Percentiles rank a stretch among this genome's conserved stretches.
Conservation (phyloP, 345 rosid species). For the Draba incana region DNA sequence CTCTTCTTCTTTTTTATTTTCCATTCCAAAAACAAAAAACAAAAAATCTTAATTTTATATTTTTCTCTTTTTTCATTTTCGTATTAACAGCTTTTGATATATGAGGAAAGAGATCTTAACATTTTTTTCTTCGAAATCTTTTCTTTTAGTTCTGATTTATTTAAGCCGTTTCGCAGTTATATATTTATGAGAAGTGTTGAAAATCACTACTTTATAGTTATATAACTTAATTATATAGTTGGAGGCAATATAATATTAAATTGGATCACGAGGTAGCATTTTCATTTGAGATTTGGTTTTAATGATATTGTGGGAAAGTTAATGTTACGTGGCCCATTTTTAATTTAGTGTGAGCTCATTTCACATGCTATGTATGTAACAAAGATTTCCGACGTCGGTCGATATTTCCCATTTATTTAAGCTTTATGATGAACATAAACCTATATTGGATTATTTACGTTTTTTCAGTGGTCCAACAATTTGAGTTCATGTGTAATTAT, state of each 20-base stretch:
- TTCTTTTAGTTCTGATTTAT: constrained; percentile 3
- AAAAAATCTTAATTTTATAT: constrained; percentile 1
- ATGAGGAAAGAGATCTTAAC: constrained; percentile 37
- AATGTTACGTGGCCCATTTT: constrained; percentile 33
- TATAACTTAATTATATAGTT: constrained; percentile 12
- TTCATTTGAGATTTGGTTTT: constrained; percentile 33
- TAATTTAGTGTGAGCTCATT: constrained; percentile 26
- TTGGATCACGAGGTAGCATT: constrained; percentile 43
- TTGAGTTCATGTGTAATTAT: not conserved
- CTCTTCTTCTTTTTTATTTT: constrained; percentile 25
- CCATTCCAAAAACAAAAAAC: not conserved
- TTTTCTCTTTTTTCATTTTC: not conserved
- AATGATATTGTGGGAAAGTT: constrained; percentile 37
- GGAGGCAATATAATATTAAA: constrained; percentile 32
- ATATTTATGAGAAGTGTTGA: constrained; percentile 7
- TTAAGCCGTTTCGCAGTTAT: constrained; percentile 15
- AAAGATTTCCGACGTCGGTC: constrained; percentile 24
- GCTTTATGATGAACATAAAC: constrained; percentile 7
- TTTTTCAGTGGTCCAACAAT: constrained; percentile 19
- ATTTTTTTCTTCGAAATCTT: constrained; percentile 21
- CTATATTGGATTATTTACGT: constrained; percentile 17
- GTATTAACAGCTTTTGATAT: constrained; percentile 27
- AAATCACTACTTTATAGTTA: not conserved
- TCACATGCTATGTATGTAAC: constrained; percentile 37
- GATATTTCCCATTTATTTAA: constrained; percentile 2